These are phyloP conservation scores for Cryptococcus sp. DNA, from an alignment of 1,284 basidiomycete genomes.

Conservation along the genomic window DNA sequence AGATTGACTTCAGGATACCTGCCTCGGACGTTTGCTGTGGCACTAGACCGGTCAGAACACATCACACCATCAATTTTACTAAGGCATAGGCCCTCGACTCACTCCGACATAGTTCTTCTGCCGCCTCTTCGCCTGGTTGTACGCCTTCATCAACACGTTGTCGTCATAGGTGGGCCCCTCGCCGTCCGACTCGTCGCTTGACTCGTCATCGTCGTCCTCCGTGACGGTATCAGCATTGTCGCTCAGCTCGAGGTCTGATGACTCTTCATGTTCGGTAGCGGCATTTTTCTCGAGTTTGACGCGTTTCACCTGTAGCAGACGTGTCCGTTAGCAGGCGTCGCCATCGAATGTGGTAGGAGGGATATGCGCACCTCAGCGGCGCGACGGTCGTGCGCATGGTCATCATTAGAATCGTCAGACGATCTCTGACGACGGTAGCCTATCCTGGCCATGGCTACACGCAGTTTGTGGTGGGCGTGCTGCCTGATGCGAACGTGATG, in stretches of 20 bases:
- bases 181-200: background rate
- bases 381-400: constrained; percentile 1
- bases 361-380: background rate
- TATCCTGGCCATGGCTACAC: background rate
- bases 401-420: background rate
- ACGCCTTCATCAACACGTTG: constrained; percentile 10
- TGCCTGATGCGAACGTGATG: too few relatives aligned
- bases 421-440: background rate
- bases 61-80: background rate
- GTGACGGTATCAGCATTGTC: background rate
- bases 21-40: constrained; percentile 62
- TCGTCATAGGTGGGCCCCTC: constrained; percentile 39
- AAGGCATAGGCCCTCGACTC: background rate
- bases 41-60: background rate
- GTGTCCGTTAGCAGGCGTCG: background rate
- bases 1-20: constrained; percentile 81
- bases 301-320: background rate
- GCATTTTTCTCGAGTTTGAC: constrained; percentile 4
- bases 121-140: constrained; percentile 2
- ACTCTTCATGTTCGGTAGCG: background rate
- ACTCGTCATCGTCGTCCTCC: constrained; percentile 1
- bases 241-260: background rate
- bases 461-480: too few relatives aligned
- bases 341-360: background rate
- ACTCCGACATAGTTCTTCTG: constrained; percentile 16